These are phyloP conservation scores for Mycena albidolilacea DNA, from an alignment of 768 basidiomycete genomes.

Conservation along the genomic window DNA sequence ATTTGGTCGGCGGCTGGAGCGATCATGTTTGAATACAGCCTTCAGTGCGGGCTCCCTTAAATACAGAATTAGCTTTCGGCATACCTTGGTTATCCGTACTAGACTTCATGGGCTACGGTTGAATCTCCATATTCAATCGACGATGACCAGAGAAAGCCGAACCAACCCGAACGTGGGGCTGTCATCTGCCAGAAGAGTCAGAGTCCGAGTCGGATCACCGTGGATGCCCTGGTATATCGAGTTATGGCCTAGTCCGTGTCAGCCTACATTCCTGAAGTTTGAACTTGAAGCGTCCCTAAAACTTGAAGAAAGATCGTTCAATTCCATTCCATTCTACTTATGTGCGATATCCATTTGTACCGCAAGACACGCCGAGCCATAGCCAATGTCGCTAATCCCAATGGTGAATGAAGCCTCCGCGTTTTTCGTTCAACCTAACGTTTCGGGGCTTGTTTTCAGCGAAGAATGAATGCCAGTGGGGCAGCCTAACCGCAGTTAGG, in stretches of 20 bases:
- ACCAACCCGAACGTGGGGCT: neutral
- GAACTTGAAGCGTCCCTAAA: neutral
- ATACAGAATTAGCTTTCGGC: conserved; percentile 8
- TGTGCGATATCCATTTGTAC: neutral
- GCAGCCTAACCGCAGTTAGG: conserved; percentile 2
- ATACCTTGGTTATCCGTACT: conserved; percentile 2
- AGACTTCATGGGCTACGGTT: neutral
- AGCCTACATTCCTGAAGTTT: neutral
- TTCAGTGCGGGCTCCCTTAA: conserved; percentile 4
- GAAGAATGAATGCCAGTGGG: neutral
- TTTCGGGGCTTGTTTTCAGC: conserved; percentile 1
- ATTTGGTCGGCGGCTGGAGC: conserved; percentile 24
- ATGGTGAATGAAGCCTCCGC: neutral
- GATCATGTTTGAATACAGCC: conserved; percentile 6
- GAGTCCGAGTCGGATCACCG: neutral
- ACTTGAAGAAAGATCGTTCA: neutral
- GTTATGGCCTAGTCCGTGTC: no score
- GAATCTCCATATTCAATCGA: neutral
- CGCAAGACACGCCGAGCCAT: neutral
- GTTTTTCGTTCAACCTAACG: neutral
- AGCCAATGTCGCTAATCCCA: neutral
- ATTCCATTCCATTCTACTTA: neutral
- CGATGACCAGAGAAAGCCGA: neutral
- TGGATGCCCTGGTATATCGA: neutral
- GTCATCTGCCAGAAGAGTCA: neutral